Percentiles rank a stretch among this genome's conserved stretches.
Evolutionary conservation across 345 rosid species (phyloP).

Genomic region (Salix purpurea): DNA sequence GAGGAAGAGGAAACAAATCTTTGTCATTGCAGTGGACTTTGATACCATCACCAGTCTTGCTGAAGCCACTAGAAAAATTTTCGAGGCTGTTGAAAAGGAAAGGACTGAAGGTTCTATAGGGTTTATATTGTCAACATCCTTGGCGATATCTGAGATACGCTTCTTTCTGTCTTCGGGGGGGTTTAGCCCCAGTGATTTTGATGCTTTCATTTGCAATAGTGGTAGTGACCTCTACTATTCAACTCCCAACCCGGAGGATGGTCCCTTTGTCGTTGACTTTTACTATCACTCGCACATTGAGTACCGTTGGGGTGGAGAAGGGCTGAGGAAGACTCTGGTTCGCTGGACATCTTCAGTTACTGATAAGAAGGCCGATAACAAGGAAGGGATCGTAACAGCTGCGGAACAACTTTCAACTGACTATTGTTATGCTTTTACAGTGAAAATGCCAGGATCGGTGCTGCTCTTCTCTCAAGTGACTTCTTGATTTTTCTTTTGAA

Average conservation of each 20-base stretch:
- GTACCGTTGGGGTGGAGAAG: constrained; percentile 99
- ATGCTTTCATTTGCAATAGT: constrained; percentile 91
- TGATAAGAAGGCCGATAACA: constrained; percentile 47
- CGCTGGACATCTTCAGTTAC: constrained; percentile 72
- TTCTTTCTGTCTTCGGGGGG: constrained; percentile 64
- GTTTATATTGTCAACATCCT: constrained; percentile 77
- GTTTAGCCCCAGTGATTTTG: constrained; percentile 73
- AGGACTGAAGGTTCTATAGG: constrained; percentile 79
- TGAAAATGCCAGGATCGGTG: constrained; percentile 65
- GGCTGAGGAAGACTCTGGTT: constrained; percentile 83
- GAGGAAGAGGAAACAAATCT: constrained; percentile 71
- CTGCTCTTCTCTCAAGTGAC: background rate
- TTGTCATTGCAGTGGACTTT: constrained; percentile 81
- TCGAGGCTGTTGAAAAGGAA: constrained; percentile 75
- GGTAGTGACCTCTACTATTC: constrained; percentile 95
- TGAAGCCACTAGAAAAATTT: constrained; percentile 53
- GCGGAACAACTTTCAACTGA: constrained; percentile 84
- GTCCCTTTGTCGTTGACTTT: constrained; percentile 72
- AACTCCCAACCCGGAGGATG: constrained; percentile 55
- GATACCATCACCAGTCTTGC: constrained; percentile 47
- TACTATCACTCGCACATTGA: constrained; percentile 95
- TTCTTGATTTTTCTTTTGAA: background rate
- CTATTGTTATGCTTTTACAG: constrained; percentile 76
- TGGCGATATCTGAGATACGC: constrained; percentile 77
- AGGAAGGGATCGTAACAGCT: constrained; percentile 53